Evolutionary conservation across 2,329 filamentous ascomycete species (phyloP), one percentile per base, ranked within the genome.

Genomic region (Pseudogymnoascus sp.): DNA sequence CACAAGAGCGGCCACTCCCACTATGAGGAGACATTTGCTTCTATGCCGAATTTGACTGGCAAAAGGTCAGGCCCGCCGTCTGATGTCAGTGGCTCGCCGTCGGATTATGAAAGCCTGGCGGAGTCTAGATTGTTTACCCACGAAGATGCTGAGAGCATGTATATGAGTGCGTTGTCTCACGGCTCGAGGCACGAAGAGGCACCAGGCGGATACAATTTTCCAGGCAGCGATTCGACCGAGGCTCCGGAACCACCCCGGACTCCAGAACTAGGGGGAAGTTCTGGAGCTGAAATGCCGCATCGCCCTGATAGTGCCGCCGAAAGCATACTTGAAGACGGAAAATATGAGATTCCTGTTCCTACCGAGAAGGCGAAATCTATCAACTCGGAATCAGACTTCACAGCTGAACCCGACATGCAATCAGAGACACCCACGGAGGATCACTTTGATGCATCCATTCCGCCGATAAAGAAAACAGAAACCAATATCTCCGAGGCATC

Each of bases 111-210:
- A 35, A 84, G 87, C 64, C 76, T 89, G 18, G 75, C 82, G 2
- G 77, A 83, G 65, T 93, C 90, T 4, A 87, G 84, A 41, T 71
- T 92, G 1, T 93, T 89, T 70, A 91, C 84, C 37, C 89, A 91
- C 63, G 88, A 91, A 65, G 89, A 93, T 65, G 90, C 89, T 0
- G 87, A 91, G 70, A 95, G 91, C 72, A 90, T 96, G 87, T 96
- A 95, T 69, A 88, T 92, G 86, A 93, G 86, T 65, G 86, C 86
- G 1, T 83, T 88, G 60, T 88, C 85, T 1, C 75, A 73, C 62
- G 64, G 58, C n/a, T 67, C 67, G 14, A 12, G 37, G 25, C 35
- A 65, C 5, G 60, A 62, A 45, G 35, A 61, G 38, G 67, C 68
- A 25, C 5, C 33, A 4, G 58, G 59, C 28, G 61, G 14, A 28